Evolutionary conservation across 2,329 filamentous ascomycete species (phyloP), one percentile per base, ranked within the genome.

Genomic region (Sclerotinia sclerotiorum): DNA sequence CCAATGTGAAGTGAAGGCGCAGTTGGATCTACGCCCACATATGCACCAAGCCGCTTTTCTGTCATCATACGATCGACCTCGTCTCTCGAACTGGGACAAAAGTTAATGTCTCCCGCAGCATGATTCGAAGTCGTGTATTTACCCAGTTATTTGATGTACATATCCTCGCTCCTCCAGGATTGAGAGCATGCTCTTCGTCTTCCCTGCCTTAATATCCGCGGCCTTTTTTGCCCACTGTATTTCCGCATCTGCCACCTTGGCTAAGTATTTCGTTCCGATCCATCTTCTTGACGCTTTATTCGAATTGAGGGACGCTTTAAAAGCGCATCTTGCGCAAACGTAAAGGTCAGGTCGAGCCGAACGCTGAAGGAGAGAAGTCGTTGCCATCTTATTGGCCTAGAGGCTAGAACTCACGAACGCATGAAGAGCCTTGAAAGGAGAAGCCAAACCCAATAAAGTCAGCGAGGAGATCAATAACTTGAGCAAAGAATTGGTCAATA

Each of bases 1-100:
- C 92, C 92, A 58, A 95, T 82, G 75, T 96, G 92, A 69, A 95
- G 81, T 2, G 92, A 95, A 68, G 87, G 82, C 19, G 91, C 91
- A 0, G 92, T 95, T 6, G 92, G 91, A 76, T 96, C 92, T 75
- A 95, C 87, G 73, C 92, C 92, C 65, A 92, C 90, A 75, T 96
- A 96, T 69, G 86, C 88, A 70, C 89, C 90, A 73, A 93, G 86
- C 70, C 89, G 84, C 76, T 88, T 89, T 35, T 81, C 78, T 6
- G 83, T 85, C 81, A 95, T 85, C 29, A 91, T 81, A 72, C 85
- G 83, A 65, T 88, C 84, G 74, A 94, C 84, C 56, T 82, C 81
- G 54, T 84, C 79, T 68, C 84, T 80, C 35, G 62, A 57, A 42
- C 67, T 78, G 54, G 48, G 74, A 17, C 11, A 73, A 62, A 70